phyloP scores from a whole-genome alignment of 1,139 yeast genomes.

The Magnusiomyces magnusii region DNA sequence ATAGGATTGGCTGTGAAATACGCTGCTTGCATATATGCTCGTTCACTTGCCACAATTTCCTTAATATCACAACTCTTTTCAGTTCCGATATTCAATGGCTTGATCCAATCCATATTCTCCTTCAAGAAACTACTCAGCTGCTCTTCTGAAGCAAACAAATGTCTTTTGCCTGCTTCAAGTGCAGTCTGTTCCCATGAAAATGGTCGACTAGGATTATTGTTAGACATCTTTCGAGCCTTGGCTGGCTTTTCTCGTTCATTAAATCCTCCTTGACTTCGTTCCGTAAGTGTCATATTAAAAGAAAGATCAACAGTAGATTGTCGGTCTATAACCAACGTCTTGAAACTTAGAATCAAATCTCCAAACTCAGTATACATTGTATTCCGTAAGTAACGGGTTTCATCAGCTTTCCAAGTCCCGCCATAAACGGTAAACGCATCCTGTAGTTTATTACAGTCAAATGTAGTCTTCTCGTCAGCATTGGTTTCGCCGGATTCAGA shows the following conservation, averaged over 20 bases:
- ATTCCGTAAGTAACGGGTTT: background rate
- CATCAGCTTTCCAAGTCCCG: background rate
- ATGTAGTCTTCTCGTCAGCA: background rate
- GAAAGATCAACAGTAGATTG: background rate
- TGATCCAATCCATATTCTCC: background rate
- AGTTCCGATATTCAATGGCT: background rate
- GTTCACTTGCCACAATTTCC: background rate
- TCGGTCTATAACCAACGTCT: background rate
- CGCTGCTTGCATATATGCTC: background rate
- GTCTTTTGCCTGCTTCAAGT: background rate
- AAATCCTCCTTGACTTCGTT: background rate
- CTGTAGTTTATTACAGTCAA: background rate
- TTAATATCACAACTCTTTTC: background rate
- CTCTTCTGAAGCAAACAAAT: background rate
- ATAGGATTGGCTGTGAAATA: background rate
- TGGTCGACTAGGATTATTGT: background rate
- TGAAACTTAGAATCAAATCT: background rate
- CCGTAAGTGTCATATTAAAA: background rate
- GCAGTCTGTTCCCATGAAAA: background rate
- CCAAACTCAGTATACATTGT: background rate
- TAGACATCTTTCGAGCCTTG: background rate
- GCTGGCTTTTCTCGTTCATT: background rate
- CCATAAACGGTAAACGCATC: background rate
- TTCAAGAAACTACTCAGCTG: background rate
- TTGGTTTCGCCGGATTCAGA: background rate